Evolutionary conservation across 768 basidiomycete species (phyloP).

Genomic region (Panaeolus papilionaceus): DNA sequence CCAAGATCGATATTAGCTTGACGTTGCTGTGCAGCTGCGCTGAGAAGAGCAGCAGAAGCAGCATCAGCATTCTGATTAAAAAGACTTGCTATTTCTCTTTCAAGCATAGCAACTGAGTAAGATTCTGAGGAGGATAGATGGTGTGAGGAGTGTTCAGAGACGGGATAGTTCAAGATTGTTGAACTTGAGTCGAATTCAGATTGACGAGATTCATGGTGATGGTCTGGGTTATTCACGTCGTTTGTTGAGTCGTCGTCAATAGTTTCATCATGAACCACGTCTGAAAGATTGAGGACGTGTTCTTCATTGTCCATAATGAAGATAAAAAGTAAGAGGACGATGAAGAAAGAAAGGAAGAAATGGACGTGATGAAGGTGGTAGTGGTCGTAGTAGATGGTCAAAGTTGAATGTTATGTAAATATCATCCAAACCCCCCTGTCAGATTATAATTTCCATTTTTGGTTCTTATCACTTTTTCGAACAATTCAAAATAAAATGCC

Average conservation of each 20-base stretch:
- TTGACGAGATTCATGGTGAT: constrained; percentile 38
- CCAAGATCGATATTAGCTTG: constrained; percentile 53
- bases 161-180: constrained; percentile 42
- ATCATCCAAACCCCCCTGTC: constrained; percentile 18
- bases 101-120: constrained; percentile 75
- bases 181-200: constrained; percentile 41
- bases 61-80: constrained; percentile 79
- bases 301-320: constrained; percentile 60
- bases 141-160: constrained; percentile 42
- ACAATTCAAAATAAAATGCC: neutral
- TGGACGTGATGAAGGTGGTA: constrained; percentile 2
- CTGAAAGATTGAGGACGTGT: constrained; percentile 76
- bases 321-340: constrained; percentile 13
- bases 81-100: constrained; percentile 77
- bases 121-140: constrained; percentile 48
- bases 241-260: constrained; percentile 62
- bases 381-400: constrained; percentile 13
- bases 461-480: constrained; percentile 17
- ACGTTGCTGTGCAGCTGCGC: constrained; percentile 72
- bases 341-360: constrained; percentile 19
- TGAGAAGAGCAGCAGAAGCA: constrained; percentile 67
- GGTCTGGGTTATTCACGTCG: constrained; percentile 33
- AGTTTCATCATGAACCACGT: constrained; percentile 84
- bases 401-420: constrained; percentile 25
- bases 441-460: constrained; percentile 17